Conservation (phyloP, 139 green algal genomes). For the Tetraselmis striata region DNA sequence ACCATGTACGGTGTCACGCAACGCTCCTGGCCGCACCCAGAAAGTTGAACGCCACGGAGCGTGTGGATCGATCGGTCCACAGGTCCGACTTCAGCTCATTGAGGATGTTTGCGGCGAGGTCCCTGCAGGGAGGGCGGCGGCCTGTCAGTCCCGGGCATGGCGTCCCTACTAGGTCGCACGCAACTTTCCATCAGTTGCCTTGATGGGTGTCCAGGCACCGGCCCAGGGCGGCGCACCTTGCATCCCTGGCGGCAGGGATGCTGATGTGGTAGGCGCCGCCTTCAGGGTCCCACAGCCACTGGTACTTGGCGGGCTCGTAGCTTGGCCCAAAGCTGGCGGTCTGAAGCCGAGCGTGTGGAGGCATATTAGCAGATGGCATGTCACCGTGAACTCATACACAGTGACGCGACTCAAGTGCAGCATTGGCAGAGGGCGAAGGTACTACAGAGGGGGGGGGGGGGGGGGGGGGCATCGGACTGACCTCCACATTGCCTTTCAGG, state of each 20-base stretch:
- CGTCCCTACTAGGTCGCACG: neutral
- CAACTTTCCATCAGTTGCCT: too few species aligned
- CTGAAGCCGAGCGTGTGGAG: too few species aligned
- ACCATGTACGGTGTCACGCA: too few species aligned
- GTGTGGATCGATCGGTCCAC: constrained; percentile 6
- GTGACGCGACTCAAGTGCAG: neutral
- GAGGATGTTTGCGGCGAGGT: neutral
- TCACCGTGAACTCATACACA: neutral
- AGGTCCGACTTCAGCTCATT: constrained; percentile 6
- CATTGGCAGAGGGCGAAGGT: neutral
- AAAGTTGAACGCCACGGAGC: neutral
- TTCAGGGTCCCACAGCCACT: neutral
- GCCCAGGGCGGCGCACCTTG: neutral
- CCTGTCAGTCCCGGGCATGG: neutral
- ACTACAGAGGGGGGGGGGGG: neutral
- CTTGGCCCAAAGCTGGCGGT: neutral
- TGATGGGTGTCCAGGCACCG: too few species aligned
- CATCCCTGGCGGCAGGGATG: neutral
- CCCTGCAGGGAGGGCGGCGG: neutral
- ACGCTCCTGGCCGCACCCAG: too few species aligned
- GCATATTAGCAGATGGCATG: too few species aligned
- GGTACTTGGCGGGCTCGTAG: neutral
- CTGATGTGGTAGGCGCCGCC: constrained; percentile 4
- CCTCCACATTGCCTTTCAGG: neutral
- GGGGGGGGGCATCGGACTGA: neutral